Evolutionary conservation across 148 eudicot genomes (phyloP), one percentile per base, ranked within the genome.

Genomic region (Nepenthes mirabilis): DNA sequence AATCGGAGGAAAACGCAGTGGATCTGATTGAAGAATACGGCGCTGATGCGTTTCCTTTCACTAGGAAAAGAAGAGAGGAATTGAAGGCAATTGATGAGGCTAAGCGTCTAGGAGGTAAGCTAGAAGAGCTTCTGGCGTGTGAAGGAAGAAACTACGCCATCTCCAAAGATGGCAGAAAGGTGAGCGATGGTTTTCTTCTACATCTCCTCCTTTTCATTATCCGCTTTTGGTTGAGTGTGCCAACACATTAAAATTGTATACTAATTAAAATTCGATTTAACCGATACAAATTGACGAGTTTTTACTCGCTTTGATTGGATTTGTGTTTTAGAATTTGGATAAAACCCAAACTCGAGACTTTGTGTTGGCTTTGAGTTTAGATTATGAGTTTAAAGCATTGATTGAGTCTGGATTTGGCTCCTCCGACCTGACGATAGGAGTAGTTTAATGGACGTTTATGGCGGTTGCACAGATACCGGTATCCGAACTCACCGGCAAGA

Each of bases 11-110:
- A 40, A 76, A 83, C 40, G 78, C 74, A 10, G 80, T 80, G 32
- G 74, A 55, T 6, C 43, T 79, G 78, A 68, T 83, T 40, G 78
- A 77, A 61, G 84, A 83, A 37, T 83, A 83, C 34, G 83, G 83
- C 34, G 67, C 52, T 35, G 82, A 79, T 70, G 81, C 87, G 23
- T 82, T 69, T 49, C 87, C 87, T 9, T 82, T 82, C 59, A 79
- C 77, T 5, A 52, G 52, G 63, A 67, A 67, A 48, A 70, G 80
- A 68, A 66, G 62, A 63, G 80, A 70, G 57, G 77, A 77, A 67
- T 64, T 83, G 68, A 75, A 64, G 58, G 76, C 76, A 55, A 49
- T 66, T 45, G 88, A 83, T 63, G 73, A 83, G 43, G 76, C 70
- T 32, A 79, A 68, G 62, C 82, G 80, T 35, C 63, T 2, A 51